phyloP scores from a whole-genome alignment of 139 green algal species.

The Chlorella sp. region DNA sequence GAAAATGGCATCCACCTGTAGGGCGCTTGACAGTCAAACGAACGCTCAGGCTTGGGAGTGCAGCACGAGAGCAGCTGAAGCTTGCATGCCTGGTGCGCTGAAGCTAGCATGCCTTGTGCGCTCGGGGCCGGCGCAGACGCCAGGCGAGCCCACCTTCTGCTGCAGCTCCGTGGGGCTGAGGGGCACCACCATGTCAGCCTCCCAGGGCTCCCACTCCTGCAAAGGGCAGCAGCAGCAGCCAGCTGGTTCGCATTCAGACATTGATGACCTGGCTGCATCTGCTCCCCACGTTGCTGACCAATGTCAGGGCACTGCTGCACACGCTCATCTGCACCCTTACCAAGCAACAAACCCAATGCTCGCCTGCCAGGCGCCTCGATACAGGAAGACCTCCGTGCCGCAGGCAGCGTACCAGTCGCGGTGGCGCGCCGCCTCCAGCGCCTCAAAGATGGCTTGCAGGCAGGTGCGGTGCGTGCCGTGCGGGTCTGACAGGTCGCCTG shows the following conservation, averaged over 20 bases:
- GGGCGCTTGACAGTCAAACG: too few relatives aligned
- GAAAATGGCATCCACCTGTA: constrained; percentile 32
- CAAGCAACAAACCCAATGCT: too few relatives aligned
- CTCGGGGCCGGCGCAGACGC: too few relatives aligned
- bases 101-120: too few relatives aligned
- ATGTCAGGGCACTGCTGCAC: too few relatives aligned
- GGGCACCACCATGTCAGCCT: constrained; percentile 40
- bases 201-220: constrained; percentile 41
- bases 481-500: constrained; percentile 44
- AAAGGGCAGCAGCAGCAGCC: background rate
- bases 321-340: too few relatives aligned
- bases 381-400: constrained; percentile 32
- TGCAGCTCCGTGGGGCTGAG: constrained; percentile 30
- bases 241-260: too few relatives aligned
- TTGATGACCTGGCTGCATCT: too few relatives aligned
- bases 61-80: too few relatives aligned
- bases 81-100: too few relatives aligned
- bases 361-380: constrained; percentile 37
- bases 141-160: constrained; percentile 21
- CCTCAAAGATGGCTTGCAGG: constrained; percentile 38
- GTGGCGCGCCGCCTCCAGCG: constrained; percentile 17
- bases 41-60: too few relatives aligned
- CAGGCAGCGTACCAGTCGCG: constrained; percentile 19
- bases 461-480: constrained; percentile 47
- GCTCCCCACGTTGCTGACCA: too few relatives aligned